Base-by-base conservation (phyloP, 148 eudicot species). In the Chenopodium berlandieri region DNA sequence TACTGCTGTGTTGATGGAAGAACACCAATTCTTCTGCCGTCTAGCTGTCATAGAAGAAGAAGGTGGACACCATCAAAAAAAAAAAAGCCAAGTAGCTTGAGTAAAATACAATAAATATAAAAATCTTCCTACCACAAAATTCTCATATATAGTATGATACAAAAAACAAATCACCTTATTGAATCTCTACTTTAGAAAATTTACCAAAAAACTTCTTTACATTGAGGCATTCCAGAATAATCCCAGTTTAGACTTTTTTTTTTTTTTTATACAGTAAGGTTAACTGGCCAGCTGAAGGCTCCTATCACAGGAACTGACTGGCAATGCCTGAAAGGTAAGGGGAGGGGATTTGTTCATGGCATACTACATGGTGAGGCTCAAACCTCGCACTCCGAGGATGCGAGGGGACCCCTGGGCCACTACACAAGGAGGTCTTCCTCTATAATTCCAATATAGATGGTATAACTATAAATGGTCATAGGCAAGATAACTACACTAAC, bases 11-110 rank as follows among this genome's bases (percentile, higher is more conserved):
- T 81, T 83, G 97, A 92, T 73, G 90, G 90, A 54, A 85, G 97
- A 83, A 90, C 91, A 17, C 97, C 97, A 71, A 91, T 86, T 84
- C 90, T 84, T 86, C 91, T 91, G 12, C 97, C 94, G n/a, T 91
- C 94, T n/a, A 90, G 78, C 97, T 92, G 94, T 75, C 83, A 87
- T 60, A 80, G 62, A 12, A 80, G 60, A 16, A 37, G 17, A 54
- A 9, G 23, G 31, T 22, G 58, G 31, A n/a, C 1, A 65, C 14
- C 9, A 19, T 23, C 47, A 54, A 27, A 27, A 27, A 27, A 27
- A 27, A 27, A 27, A 27, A 47, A 74, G 30, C 12, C 13, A 81
- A 65, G 37, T 14, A 25, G 60, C 47, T 58, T 9, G 22, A 40
- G 20, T 37, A 37, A 54, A 11, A 56, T 19, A 56, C 17, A 13